Base-by-base conservation (phyloP, 352 stramenopile species). In the Phytopythium chamaehyphon region DNA sequence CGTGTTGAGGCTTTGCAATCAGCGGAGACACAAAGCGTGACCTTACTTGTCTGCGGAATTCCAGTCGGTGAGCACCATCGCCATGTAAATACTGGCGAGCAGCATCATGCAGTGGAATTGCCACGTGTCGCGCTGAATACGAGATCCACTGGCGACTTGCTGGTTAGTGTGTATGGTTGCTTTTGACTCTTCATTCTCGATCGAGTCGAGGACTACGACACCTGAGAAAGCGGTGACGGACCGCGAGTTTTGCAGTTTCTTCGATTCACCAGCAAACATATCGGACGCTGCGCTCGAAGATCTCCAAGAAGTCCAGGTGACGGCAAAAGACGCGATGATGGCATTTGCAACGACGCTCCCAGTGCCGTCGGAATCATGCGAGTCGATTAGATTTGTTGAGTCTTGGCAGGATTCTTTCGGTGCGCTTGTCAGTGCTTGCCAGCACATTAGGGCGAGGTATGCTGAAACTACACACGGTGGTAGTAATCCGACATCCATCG, bases 31-130 rank as follows among this genome's bases (percentile, higher is more conserved):
- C 23, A 33, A 3, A 9, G 19, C 22, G 2, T 12, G 18, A 15
- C 45, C 83, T 38, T 74, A 81, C 56, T 66, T 72, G 49, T 92
- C 58, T 21, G 91, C 85, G 3, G 85, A 88, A 45, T 96, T 88
- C 93, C 95, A 98, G 61, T 95, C 88, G 10, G 94, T 98, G 39
- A 98, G 77, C 28, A 95, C 84, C 93, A 98, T 98, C 2, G 88
- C 71, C 83, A 96, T 96, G 84, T 96, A 98, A 45, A 96, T 86
- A 24, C 76, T 87, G 9, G 96, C 78, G 35, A 97, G 64, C 37
- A 81, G 78, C 62, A 98, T 88, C 70, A 98, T 93, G 38, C 85
- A 67, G 64, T 98, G 97, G 51, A 98, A 93, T 63, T 96, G 96
- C 91, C 92, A 98, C 16, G 83, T 87, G 51, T 96, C 90, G 5